Base-by-base conservation (phyloP, 805 yeast genomes). In the Cyberlindnera mississippiensis region DNA sequence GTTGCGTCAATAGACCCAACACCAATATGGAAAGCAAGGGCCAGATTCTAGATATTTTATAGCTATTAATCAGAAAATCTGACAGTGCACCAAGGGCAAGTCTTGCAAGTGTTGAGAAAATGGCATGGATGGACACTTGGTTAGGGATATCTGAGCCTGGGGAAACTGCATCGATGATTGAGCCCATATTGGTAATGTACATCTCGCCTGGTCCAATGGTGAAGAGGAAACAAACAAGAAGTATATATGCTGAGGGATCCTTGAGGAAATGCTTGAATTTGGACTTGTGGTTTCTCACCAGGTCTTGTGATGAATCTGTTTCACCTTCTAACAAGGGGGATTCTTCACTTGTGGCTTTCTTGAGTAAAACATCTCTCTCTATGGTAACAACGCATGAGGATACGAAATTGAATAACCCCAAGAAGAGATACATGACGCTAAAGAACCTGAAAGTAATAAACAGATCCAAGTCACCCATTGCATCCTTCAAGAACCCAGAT, bases 191-290 rank as follows among this genome's bases (percentile, higher is more conserved):
- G 41, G 88, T 85, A 48, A 86, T 78, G 60, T 77, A 88, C 71
- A 87, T 78, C 55, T 90, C 98, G 42, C 86, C 66, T 0, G 96
- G 91, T 0, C 98, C 98, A 20, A 86, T 63, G 27, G 81, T 72
- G 35, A 87, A 62, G 20, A 89, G 68, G 40, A 89, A 71, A 10
- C 88, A 73, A 3, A 73, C 45, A 19, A 85, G 68, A n/a, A 87
- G 62, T 2, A 82, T 45, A 69, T 86, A 81, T 35, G 87, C 76
- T 1, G 82, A 71, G 17, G 69, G 68, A 52, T 83, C 88, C 24
- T 62, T 51, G 10, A 59, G 28, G 33, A 52, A 53, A 4, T 19
- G 35, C 19, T 38, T 33, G 38, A 48, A 50, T 41, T 46, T 42
- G 18, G 44, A 39, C 26, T 46, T 44, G 37, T 57, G 60, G 35